These are phyloP conservation scores for Calonectria fujianensis DNA, from an alignment of 2,329 filamentous ascomycete genomes.

Conservation along the genomic window DNA sequence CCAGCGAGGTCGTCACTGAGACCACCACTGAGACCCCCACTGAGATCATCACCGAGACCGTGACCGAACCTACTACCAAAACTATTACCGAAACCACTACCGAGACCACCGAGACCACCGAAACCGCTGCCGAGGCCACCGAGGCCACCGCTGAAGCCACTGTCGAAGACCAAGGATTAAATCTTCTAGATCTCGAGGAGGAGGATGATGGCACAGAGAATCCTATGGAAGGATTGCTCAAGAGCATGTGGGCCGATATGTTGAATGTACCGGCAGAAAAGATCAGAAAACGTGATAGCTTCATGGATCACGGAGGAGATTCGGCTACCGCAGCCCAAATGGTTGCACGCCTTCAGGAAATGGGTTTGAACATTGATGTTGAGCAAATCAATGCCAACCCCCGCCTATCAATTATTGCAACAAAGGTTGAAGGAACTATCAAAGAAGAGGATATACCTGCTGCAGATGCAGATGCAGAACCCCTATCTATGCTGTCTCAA, in stretches of 20 bases:
- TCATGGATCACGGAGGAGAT: not conserved
- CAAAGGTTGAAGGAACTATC: not conserved
- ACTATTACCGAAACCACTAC: too few species aligned
- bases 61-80: not conserved
- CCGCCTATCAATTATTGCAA: not conserved
- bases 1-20: too few species aligned
- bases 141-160: too few species aligned
- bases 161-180: not conserved
- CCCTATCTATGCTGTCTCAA: not conserved
- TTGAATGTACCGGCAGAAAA: not conserved
- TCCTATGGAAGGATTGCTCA: not conserved
- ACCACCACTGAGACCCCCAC: too few species aligned
- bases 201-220: too few species aligned
- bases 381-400: not conserved
- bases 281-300: not conserved
- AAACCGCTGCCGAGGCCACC: too few species aligned
- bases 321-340: not conserved
- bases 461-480: not conserved
- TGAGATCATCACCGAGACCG: not conserved
- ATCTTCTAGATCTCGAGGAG: not conserved
- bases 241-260: slow-evolving; percentile 5
- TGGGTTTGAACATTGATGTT: slow-evolving; percentile 8
- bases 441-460: not conserved
- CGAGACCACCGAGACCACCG: too few species aligned
- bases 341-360: not conserved